A percentile compares a stretch with the other conserved stretches of the same genome.
phyloP scores from a whole-genome alignment of 495 filamentous ascomycete species.

The Glonium stellatum region DNA sequence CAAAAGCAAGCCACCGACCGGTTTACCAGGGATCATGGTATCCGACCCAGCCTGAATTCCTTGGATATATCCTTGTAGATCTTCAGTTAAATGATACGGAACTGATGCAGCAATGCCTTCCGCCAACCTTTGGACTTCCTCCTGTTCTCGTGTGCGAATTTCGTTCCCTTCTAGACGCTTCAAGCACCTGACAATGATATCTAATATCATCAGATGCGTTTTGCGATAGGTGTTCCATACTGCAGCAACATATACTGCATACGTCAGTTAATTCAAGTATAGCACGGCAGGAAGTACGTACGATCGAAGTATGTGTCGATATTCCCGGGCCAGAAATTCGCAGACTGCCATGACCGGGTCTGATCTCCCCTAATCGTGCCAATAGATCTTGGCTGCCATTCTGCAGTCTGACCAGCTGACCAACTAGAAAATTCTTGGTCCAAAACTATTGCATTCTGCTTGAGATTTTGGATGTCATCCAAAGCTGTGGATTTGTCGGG shows the following conservation, averaged over 20 bases:
- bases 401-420: background rate
- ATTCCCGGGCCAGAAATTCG: background rate
- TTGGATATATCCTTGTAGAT: background rate
- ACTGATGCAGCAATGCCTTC: constrained; percentile 2
- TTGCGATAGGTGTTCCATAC: constrained; percentile 2
- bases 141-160: background rate
- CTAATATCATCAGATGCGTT: constrained; percentile 3
- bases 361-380: background rate
- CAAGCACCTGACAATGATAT: constrained; percentile 1
- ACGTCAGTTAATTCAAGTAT: background rate
- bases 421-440: background rate
- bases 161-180: background rate
- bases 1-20: background rate
- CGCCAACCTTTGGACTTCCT: background rate
- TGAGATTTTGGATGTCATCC: background rate
- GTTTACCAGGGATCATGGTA: background rate
- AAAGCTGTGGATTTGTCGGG: background rate
- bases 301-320: constrained; percentile 1
- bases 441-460: background rate
- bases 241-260: background rate
- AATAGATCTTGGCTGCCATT: background rate
- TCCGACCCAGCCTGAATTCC: background rate
- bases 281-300: background rate
- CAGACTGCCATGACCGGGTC: background rate
- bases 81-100: background rate